Base-by-base conservation (phyloP, 1,284 basidiomycete species). In the Hymenochaete sp. region DNA sequence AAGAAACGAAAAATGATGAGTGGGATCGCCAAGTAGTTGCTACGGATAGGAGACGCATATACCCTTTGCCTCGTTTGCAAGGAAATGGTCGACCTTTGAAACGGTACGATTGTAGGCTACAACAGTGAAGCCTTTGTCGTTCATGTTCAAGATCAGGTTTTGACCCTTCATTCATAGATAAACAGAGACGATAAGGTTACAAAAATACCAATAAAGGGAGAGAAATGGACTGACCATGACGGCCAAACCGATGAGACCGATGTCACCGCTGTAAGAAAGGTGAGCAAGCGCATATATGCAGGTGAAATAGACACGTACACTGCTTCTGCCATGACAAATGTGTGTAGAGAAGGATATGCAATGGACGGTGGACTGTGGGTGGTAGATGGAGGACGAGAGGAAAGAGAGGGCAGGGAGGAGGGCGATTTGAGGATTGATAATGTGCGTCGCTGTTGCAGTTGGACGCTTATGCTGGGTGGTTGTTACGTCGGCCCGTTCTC, bases 41-140 rank as follows among this genome's bases (percentile, higher is more conserved):
- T 51, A 21, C 40, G 33, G n/a, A 22, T 44, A 40, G 18, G 28
- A 16, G 13, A 24, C 47, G 31, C 14, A 25, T 33, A 42, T 37
- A 92, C 93, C 95, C 78, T 98, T 98, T 54, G 96, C 96, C 72
- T 98, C 92, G 67, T 97, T 93, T 54, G 74, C 80, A 52, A 99
- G 79, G 79, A 99, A 98, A 64, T 78, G 64, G 66, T 97, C 93
- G 57, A 99, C 93, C 70, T 99, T 99, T 71, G 80, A 84, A 57
- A 82, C 87, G 39, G 95, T 98, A 58, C 95, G 88, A 77, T 99
- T 99, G 75, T 87, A 98, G 19, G 91, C 93, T 56, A 91, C 84
- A 59, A 98, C 96, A 55, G 71, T 93, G 74, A 93, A 98, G 44
- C 96, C 96, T 73, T 98, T 98, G 77, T 98, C 95, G 66, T 93